Evolutionary conservation across 1,284 basidiomycete genomes (phyloP).

Genomic region (Chalciporus sp.): DNA sequence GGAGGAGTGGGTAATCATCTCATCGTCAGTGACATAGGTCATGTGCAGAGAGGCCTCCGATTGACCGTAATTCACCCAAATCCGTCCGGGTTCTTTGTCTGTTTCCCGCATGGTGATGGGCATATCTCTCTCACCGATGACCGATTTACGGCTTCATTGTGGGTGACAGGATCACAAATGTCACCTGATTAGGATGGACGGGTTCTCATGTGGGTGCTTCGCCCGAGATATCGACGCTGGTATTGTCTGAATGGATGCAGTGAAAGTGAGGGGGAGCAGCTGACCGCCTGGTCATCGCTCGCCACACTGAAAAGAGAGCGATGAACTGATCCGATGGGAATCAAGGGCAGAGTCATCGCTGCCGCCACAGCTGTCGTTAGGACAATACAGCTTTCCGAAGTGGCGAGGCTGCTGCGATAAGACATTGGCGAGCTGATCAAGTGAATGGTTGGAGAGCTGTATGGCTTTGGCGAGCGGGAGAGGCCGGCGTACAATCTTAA

Average conservation of each 20-base stretch:
- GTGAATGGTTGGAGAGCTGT: neutral
- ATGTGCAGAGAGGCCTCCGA: neutral
- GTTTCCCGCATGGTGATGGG: slow-evolving; percentile 4
- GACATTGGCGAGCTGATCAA: neutral
- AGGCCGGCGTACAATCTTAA: slow-evolving; percentile 1
- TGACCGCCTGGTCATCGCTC: neutral
- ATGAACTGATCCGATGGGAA: slow-evolving; percentile 13
- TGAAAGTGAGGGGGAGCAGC: neutral
- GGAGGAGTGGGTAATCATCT: neutral
- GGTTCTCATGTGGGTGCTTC: slow-evolving; percentile 15
- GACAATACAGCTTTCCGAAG: neutral
- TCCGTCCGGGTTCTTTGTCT: slow-evolving; percentile 15
- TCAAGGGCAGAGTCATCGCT: slow-evolving; percentile 16
- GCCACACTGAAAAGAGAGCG: neutral
- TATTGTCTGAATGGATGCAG: neutral
- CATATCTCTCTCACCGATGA: slow-evolving; percentile 11
- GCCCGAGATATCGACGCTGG: neutral
- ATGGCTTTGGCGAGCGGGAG: slow-evolving; percentile 4
- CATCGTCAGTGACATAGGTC: neutral
- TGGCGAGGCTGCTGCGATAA: neutral
- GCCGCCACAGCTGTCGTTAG: neutral
- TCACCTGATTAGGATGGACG: slow-evolving; percentile 6
- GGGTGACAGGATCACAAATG: slow-evolving; percentile 7
- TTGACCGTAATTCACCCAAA: slow-evolving; percentile 13
- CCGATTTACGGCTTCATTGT: slow-evolving; percentile 18